phyloP scores from a whole-genome alignment of 805 yeast species.

The Candida sakaeoensis region DNA sequence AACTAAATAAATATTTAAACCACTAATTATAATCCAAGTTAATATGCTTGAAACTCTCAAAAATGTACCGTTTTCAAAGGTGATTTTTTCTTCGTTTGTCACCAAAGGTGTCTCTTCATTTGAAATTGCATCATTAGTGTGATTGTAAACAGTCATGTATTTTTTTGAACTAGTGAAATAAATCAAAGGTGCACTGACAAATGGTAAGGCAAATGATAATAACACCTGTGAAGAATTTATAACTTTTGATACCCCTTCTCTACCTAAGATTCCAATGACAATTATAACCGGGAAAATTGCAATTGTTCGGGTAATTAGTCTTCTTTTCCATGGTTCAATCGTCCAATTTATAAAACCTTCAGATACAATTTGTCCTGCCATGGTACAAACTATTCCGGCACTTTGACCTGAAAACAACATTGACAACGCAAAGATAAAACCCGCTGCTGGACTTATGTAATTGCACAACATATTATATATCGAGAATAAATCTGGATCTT shows the following conservation, averaged over 20 bases:
- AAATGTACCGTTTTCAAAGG: constrained; percentile 38
- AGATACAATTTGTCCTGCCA: constrained; percentile 46
- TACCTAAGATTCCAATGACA: constrained; percentile 35
- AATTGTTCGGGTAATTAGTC: constrained; percentile 37
- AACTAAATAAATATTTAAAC: constrained; percentile 38
- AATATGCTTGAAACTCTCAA: constrained; percentile 29
- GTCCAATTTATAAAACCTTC: constrained; percentile 47
- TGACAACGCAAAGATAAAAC: constrained; percentile 41
- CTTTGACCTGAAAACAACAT: constrained; percentile 46
- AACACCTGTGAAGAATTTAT: constrained; percentile 45
- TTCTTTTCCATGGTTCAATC: constrained; percentile 40
- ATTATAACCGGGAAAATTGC: constrained; percentile 41
- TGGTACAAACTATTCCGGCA: constrained; percentile 47
- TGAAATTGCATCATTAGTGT: constrained; percentile 12
- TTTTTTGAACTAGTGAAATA: constrained; percentile 39
- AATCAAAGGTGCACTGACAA: constrained; percentile 44
- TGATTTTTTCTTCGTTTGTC: constrained; percentile 14
- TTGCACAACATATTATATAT: constrained; percentile 42
- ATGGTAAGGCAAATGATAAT: constrained; percentile 40
- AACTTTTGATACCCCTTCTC: constrained; percentile 43
- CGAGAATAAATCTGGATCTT: constrained; percentile 42
- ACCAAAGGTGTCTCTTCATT: constrained; percentile 16
- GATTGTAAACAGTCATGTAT: constrained; percentile 37
- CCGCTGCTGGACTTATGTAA: constrained; percentile 44
- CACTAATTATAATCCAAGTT: constrained; percentile 39